phyloP scores from a whole-genome alignment of 768 basidiomycete genomes.

The Paxillus rubicundulus region DNA sequence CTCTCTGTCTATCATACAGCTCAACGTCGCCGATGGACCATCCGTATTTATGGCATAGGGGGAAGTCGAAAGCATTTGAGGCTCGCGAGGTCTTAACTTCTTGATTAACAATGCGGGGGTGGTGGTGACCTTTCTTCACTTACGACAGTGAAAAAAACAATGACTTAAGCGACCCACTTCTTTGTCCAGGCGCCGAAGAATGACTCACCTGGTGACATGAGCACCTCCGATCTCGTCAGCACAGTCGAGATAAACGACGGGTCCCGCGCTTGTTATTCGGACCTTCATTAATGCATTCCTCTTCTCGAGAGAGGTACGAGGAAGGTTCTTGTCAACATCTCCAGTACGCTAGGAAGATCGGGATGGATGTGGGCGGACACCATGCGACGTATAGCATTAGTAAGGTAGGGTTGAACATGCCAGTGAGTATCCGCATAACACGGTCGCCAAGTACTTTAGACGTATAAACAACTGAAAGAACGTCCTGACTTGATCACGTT shows the following conservation, averaged over 20 bases:
- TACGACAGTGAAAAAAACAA: not conserved
- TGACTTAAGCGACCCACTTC: not conserved
- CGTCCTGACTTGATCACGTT: conserved; percentile 30
- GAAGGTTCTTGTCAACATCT: conserved; percentile 33
- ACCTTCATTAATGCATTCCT: conserved; percentile 31
- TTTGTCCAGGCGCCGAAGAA: conserved; percentile 14
- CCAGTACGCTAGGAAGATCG: conserved; percentile 35
- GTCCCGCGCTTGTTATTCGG: conserved; percentile 34
- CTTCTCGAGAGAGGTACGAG: conserved; percentile 30
- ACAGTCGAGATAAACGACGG: conserved; percentile 31
- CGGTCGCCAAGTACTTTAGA: conserved; percentile 15
- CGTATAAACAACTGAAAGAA: conserved; percentile 35
- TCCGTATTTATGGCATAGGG: conserved; percentile 21
- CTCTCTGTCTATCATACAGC: conserved; percentile 27
- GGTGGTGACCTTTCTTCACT: conserved; percentile 13
- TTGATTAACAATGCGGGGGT: conserved; percentile 37
- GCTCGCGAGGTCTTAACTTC: conserved; percentile 30
- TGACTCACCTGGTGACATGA: conserved; percentile 28
- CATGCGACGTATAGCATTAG: conserved; percentile 33
- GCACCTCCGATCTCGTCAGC: conserved; percentile 14
- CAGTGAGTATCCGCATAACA: conserved; percentile 20
- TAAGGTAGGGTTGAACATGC: conserved; percentile 38
- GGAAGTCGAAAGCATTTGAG: conserved; percentile 14
- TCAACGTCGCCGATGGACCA: conserved; percentile 28
- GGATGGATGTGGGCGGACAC: conserved; percentile 25